Conservation (phyloP, 225 moss, liverwort and hornwort species). For the Antitrichia curtipendula region DNA sequence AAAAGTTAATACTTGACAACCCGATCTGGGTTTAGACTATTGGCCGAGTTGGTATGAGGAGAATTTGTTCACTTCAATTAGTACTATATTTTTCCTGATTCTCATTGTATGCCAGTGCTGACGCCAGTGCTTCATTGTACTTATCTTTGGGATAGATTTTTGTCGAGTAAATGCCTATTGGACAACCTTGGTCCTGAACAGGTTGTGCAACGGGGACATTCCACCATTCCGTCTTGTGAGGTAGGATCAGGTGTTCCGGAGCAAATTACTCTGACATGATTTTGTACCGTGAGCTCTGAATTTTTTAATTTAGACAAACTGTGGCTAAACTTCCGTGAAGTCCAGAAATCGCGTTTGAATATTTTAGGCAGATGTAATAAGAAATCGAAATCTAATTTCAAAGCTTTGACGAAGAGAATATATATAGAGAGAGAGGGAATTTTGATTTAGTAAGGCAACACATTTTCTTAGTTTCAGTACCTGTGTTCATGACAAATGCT, state of each 20-base stretch:
- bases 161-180: slow-evolving; percentile 12
- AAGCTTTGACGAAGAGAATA: too few species aligned
- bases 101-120: slow-evolving; percentile 13
- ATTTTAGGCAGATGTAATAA: background rate
- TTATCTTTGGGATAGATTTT: slow-evolving; percentile 1
- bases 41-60: slow-evolving; percentile 13
- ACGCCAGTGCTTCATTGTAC: slow-evolving; percentile 13
- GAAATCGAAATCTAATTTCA: background rate
- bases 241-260: background rate
- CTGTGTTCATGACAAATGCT: background rate
- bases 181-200: background rate
- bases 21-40: background rate
- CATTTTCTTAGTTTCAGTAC: background rate
- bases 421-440: too few species aligned
- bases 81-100: slow-evolving; percentile 5
- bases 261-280: background rate
- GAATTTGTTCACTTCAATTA: slow-evolving; percentile 1
- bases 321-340: background rate
- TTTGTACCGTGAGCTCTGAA: background rate
- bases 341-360: background rate
- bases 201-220: background rate
- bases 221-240: background rate
- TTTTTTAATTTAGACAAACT: background rate
- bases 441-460: background rate
- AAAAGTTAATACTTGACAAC: slow-evolving; percentile 6